Evolutionary conservation across 2,329 filamentous ascomycete genomes (phyloP).

Genomic region (Fusarium pseudonygamai): DNA sequence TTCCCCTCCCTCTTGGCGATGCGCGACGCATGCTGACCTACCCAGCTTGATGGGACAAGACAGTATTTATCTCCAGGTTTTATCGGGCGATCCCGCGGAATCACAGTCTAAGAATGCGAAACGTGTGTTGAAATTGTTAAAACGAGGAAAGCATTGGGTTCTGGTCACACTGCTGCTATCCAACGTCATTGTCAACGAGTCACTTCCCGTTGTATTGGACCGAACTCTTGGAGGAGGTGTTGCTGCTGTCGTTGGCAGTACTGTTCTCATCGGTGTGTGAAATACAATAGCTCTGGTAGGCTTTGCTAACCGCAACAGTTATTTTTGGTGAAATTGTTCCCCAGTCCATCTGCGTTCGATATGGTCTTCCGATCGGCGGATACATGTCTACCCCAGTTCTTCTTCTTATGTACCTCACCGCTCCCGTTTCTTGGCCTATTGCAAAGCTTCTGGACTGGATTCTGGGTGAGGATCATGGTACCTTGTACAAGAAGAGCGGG

Average conservation of each 20-base stretch:
- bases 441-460: slow-evolving; percentile 95
- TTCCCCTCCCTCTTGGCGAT: slow-evolving; percentile 38
- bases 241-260: slow-evolving; percentile 93
- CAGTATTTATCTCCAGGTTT: slow-evolving; percentile 96
- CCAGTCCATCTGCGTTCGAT: slow-evolving; percentile 95
- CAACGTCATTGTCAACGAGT: slow-evolving; percentile 98
- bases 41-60: slow-evolving; percentile 75
- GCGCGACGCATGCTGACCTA: slow-evolving; percentile 30
- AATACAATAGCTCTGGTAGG: background rate
- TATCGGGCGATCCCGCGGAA: slow-evolving; percentile 84
- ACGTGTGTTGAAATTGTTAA: slow-evolving; percentile 80
- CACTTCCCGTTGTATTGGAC: slow-evolving; percentile 93
- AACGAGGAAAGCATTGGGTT: slow-evolving; percentile 97
- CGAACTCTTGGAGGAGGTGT: slow-evolving; percentile 93
- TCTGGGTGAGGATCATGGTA: slow-evolving; percentile 93
- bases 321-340: slow-evolving; percentile 98
- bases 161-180: slow-evolving; percentile 91
- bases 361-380: slow-evolving; percentile 92
- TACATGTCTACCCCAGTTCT: slow-evolving; percentile 92
- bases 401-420: slow-evolving; percentile 89
- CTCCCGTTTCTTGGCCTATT: slow-evolving; percentile 91
- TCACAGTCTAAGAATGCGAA: slow-evolving; percentile 87
- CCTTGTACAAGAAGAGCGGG: slow-evolving; percentile 97
- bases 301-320: slow-evolving; percentile 63
- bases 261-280: slow-evolving; percentile 84